Conservation (phyloP, 1,284 basidiomycete species). For the Boletellus deceptivus region DNA sequence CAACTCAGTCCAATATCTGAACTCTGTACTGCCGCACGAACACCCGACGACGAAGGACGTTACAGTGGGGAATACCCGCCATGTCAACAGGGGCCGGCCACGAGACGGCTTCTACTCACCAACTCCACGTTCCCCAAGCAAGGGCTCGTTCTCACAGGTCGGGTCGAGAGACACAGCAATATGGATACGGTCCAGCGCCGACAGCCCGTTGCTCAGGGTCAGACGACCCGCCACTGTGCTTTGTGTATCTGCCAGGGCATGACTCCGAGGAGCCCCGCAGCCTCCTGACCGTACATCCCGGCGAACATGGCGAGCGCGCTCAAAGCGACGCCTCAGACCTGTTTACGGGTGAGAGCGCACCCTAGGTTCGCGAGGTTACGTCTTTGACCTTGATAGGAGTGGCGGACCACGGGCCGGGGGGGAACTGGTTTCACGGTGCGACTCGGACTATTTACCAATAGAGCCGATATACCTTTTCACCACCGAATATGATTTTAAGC, state of each 20-base stretch:
- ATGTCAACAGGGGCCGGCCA: not conserved
- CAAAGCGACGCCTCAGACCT: not conserved
- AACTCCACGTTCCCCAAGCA: not conserved
- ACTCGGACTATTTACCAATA: not conserved
- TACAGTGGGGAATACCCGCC: not conserved
- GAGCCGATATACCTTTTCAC: not conserved
- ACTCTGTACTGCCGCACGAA: not conserved
- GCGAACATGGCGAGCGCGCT: not conserved
- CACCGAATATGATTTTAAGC: not conserved
- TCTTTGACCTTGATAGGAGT: not conserved
- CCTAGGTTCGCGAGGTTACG: not conserved
- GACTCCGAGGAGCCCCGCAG: not conserved
- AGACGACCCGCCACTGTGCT: constrained; percentile 6
- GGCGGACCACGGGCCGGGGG: not conserved
- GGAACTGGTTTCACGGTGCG: not conserved
- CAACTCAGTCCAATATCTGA: constrained; percentile 1
- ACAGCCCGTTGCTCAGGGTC: constrained; percentile 1
- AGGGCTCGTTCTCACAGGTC: constrained; percentile 10
- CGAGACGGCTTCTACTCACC: constrained; percentile 7
- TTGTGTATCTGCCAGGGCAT: not conserved
- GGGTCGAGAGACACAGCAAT: constrained; percentile 7
- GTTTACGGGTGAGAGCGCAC: not conserved
- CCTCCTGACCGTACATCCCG: not conserved
- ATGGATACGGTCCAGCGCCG: not conserved
- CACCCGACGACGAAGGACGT: too few relatives aligned